Percentiles rank a stretch among this genome's conserved stretches.
Evolutionary conservation across 352 stramenopile genomes (phyloP).

Genomic region (Discostella stelligera): DNA sequence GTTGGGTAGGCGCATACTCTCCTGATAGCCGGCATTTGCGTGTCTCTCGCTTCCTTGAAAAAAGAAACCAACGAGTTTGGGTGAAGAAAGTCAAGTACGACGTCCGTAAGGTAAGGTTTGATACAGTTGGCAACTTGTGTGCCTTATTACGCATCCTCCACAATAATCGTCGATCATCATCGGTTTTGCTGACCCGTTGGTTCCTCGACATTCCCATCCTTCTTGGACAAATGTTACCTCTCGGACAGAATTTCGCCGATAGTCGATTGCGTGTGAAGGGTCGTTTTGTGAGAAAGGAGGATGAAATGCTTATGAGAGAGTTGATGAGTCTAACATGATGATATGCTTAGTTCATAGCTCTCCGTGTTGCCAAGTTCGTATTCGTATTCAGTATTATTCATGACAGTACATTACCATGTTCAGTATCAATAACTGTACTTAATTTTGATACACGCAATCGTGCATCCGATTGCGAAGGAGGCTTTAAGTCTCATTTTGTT

Average conservation of each 20-base stretch:
- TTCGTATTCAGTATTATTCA: not conserved
- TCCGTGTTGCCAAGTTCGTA: not conserved
- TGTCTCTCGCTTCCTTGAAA: conserved; percentile 93
- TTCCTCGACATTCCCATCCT: not conserved
- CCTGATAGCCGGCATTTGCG: conserved; percentile 89
- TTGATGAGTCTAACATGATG: conserved; percentile 79
- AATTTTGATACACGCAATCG: no score
- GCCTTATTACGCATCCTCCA: not conserved
- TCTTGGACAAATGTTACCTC: not conserved
- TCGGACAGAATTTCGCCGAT: conserved; percentile 98
- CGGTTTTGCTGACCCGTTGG: not conserved
- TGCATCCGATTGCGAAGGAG: no score
- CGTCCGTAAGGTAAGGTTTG: conserved; percentile 74
- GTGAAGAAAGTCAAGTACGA: conserved; percentile 98
- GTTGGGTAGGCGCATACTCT: conserved; percentile 94
- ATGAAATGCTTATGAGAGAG: conserved; percentile 85
- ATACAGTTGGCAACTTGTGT: not conserved
- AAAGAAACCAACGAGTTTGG: conserved; percentile 94
- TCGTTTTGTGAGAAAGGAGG: conserved; percentile 98
- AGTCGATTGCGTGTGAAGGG: conserved; percentile 95
- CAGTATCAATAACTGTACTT: no score
- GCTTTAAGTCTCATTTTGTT: not conserved
- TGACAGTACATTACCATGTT: not conserved
- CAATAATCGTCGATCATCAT: not conserved
- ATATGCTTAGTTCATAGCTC: not conserved